These are phyloP conservation scores for Trametes polyzona DNA, from an alignment of 1,284 basidiomycete genomes.

Conservation along the genomic window DNA sequence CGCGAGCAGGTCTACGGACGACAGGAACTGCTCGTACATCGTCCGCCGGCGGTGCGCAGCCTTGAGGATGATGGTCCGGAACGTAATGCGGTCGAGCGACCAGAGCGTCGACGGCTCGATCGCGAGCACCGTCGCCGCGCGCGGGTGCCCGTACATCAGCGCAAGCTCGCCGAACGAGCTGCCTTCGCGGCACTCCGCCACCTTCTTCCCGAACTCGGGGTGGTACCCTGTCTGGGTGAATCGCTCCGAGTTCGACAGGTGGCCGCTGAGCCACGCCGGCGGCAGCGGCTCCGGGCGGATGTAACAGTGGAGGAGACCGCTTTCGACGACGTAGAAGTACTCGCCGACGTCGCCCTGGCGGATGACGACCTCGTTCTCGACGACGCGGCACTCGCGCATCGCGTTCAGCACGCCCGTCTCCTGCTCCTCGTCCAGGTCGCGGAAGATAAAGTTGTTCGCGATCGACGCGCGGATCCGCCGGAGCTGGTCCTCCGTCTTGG, in stretches of 20 bases:
- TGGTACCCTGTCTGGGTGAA: slow-evolving; percentile 69
- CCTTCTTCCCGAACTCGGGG: slow-evolving; percentile 78
- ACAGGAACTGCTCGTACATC: slow-evolving; percentile 96
- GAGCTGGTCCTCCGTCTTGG: slow-evolving; percentile 87
- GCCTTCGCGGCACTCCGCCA: slow-evolving; percentile 85
- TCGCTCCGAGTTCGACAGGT: slow-evolving; percentile 49
- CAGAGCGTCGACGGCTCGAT: slow-evolving; percentile 87
- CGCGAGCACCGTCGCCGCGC: slow-evolving; percentile 92
- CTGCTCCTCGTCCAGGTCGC: slow-evolving; percentile 96
- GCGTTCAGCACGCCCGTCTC: slow-evolving; percentile 91
- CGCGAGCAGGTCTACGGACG: slow-evolving; percentile 88
- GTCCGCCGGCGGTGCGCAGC: slow-evolving; percentile 85
- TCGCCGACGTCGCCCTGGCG: slow-evolving; percentile 97
- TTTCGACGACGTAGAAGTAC: slow-evolving; percentile 97
- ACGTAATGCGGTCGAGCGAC: slow-evolving; percentile 96
- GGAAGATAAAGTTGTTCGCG: slow-evolving; percentile 91
- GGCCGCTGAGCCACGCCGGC: slow-evolving; percentile 52
- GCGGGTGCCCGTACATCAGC: slow-evolving; percentile 96
- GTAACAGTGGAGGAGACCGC: slow-evolving; percentile 87
- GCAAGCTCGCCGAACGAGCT: slow-evolving; percentile 96
- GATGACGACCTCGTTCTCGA: slow-evolving; percentile 84
- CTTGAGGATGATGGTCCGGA: slow-evolving; percentile 96
- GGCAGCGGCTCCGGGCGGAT: slow-evolving; percentile 72
- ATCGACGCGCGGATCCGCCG: slow-evolving; percentile 88
- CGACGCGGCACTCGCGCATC: slow-evolving; percentile 89